These are phyloP conservation scores for Aspergillus sp. DNA, from an alignment of 2,329 filamentous ascomycete species.

Conservation along the genomic window DNA sequence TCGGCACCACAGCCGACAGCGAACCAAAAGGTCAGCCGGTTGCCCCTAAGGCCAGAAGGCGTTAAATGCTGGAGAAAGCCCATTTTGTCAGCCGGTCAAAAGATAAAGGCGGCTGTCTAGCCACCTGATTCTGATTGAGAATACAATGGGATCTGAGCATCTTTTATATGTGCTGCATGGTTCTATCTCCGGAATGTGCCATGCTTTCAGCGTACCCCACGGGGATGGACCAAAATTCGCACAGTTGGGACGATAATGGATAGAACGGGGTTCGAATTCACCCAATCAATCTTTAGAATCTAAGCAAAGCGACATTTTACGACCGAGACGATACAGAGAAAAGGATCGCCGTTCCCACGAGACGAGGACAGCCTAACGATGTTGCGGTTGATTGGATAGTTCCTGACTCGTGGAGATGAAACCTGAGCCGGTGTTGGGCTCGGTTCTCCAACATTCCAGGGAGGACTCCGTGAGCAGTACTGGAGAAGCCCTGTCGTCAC, in stretches of 20 bases:
- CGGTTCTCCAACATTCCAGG: neutral
- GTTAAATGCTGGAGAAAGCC: no score
- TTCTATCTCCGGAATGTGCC: conserved; percentile 1
- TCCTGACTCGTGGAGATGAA: neutral
- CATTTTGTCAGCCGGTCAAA: no score
- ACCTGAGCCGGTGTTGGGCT: neutral
- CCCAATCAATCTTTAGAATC: neutral
- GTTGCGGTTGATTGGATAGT: neutral
- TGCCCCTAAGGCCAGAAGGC: no score
- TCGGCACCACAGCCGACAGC: no score
- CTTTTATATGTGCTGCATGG: neutral
- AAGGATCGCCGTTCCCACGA: neutral
- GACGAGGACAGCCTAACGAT: neutral
- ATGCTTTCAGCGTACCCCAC: conserved; percentile 5
- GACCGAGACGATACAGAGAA: neutral
- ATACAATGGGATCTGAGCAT: no score
- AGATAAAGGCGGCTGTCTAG: no score
- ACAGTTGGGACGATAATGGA: neutral
- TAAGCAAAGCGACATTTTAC: neutral
- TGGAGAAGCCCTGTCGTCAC: neutral
- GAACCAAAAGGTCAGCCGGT: no score
- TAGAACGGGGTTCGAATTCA: neutral
- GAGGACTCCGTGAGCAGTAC: neutral
- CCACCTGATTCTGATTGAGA: no score
- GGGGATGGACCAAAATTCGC: neutral